A percentile compares a stretch with the other conserved stretches of the same genome.
These are phyloP conservation scores for Luvunga scandens DNA, from an alignment of 345 rosid species.

Conservation along the genomic window DNA sequence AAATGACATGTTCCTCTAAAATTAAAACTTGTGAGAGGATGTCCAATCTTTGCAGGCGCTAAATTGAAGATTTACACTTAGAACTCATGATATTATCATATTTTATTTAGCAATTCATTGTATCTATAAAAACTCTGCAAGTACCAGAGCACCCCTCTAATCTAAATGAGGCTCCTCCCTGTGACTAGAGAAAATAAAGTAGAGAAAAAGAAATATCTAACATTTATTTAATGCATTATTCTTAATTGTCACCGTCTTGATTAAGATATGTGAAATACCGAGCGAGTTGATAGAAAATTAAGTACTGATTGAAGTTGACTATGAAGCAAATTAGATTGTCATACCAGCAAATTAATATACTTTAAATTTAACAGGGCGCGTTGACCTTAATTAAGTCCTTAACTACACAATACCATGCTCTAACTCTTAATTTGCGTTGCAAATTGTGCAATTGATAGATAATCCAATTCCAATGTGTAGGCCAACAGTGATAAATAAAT, in stretches of 20 bases:
- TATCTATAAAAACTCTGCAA: too few relatives aligned
- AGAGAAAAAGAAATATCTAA: too few relatives aligned
- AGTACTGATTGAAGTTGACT: neutral
- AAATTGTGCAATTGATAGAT: neutral
- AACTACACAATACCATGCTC: neutral
- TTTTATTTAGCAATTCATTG: too few relatives aligned
- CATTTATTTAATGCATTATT: neutral
- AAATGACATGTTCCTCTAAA: too few relatives aligned
- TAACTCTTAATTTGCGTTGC: neutral
- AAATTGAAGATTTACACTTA: too few relatives aligned
- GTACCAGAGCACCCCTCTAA: too few relatives aligned
- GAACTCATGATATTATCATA: too few relatives aligned
- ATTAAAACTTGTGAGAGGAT: too few relatives aligned
- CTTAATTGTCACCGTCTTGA: neutral
- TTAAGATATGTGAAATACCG: neutral
- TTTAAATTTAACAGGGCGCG: neutral
- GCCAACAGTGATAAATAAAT: neutral
- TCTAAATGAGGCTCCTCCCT: too few relatives aligned
- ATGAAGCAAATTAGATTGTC: neutral
- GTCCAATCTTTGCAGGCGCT: too few relatives aligned
- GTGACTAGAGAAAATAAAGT: too few relatives aligned
- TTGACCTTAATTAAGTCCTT: neutral
- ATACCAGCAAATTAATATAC: neutral
- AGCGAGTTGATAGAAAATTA: neutral
- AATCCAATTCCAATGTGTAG: neutral